Evolutionary conservation across 257 asterid species (phyloP).

Genomic region (Voacanga thouarsii): DNA sequence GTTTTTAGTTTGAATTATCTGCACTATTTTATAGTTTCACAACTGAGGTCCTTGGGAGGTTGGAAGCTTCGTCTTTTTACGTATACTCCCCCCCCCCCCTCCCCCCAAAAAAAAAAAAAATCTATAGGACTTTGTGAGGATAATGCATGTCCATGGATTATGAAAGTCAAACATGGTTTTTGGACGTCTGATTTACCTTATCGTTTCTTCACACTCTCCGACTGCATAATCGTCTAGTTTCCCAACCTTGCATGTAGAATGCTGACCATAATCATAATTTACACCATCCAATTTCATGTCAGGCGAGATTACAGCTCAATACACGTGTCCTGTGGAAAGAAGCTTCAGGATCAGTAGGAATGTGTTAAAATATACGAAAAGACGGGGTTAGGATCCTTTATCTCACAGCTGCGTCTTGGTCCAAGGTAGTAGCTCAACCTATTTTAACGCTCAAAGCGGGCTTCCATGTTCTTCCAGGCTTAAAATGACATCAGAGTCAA

Average conservation of each 20-base stretch:
- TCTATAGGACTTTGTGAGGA: too few relatives aligned
- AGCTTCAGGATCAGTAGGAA: too few relatives aligned
- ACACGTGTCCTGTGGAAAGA: too few relatives aligned
- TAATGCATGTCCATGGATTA: not conserved
- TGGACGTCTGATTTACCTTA: not conserved
- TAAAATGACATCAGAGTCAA: conserved; percentile 9
- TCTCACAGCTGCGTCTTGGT: not conserved
- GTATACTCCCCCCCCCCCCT: too few relatives aligned
- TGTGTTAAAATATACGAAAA: not conserved
- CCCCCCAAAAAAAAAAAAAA: too few relatives aligned
- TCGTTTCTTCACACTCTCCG: too few relatives aligned
- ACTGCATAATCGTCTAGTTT: too few relatives aligned
- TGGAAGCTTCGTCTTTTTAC: not conserved
- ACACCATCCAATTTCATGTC: too few relatives aligned
- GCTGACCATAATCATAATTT: too few relatives aligned
- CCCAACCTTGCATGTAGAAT: too few relatives aligned
- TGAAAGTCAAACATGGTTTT: not conserved
- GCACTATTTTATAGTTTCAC: too few relatives aligned
- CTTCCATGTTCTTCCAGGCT: not conserved
- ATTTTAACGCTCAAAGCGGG: conserved; percentile 16
- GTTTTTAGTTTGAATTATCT: not conserved
- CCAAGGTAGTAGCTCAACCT: conserved; percentile 30
- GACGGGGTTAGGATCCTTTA: not conserved
- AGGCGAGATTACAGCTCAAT: too few relatives aligned
- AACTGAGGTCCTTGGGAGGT: not conserved